Conservation (phyloP, 2,329 filamentous ascomycete species). For the Lasiodiplodia theobromae region DNA sequence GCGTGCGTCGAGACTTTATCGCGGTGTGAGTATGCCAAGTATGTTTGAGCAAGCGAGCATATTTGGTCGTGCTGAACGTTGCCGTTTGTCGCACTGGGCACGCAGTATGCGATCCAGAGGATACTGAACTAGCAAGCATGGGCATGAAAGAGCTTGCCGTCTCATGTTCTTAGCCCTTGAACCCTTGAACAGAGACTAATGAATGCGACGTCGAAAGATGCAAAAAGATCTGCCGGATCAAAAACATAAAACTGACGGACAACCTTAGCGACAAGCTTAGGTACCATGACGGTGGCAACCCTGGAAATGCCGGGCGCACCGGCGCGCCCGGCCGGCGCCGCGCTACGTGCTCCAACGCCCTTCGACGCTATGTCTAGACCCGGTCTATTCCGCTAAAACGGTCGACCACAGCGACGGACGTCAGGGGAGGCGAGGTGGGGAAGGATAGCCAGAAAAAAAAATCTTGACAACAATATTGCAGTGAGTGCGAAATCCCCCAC, state of each 20-base stretch:
- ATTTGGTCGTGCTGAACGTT: no score
- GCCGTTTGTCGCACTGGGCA: background rate
- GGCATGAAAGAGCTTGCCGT: background rate
- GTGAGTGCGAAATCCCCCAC: background rate
- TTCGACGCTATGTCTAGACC: background rate
- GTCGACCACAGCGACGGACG: background rate
- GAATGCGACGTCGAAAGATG: conserved; percentile 4
- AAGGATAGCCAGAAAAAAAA: background rate
- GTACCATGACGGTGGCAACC: background rate
- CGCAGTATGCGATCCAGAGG: background rate
- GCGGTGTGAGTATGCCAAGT: background rate
- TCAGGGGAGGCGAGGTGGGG: background rate
- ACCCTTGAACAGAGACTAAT: background rate
- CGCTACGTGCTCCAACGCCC: background rate
- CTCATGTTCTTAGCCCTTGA: background rate
- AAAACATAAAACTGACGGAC: background rate
- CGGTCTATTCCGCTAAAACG: background rate
- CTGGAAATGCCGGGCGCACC: background rate
- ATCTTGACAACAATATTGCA: background rate
- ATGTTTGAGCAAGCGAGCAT: background rate
- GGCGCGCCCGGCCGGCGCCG: background rate
- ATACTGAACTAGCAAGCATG: background rate
- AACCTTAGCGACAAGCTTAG: background rate
- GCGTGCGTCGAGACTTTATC: background rate
- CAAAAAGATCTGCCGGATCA: background rate